These are phyloP conservation scores for Trichoderma hamatum DNA, from an alignment of 2,329 filamentous ascomycete genomes.

Conservation along the genomic window DNA sequence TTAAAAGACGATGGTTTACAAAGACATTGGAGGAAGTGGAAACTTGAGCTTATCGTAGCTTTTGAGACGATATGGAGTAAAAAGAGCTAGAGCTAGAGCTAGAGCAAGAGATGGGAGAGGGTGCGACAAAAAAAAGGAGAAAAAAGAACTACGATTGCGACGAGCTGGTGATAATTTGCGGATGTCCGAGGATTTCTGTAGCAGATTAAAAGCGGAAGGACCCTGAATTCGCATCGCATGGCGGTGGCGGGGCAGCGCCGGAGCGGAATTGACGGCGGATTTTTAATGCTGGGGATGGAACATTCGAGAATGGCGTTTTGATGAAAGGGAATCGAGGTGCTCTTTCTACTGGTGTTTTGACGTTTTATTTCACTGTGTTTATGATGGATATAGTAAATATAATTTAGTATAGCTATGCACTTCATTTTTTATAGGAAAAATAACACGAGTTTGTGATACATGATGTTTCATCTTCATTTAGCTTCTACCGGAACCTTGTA, in stretches of 20 bases:
- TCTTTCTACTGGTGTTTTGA: not conserved
- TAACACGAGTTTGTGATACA: not conserved
- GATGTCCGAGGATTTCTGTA: not conserved
- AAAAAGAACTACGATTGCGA: not conserved
- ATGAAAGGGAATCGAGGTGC: too few relatives aligned
- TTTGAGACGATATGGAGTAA: too few relatives aligned
- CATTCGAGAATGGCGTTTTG: conserved; percentile 9
- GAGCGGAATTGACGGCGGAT: not conserved
- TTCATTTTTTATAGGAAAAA: not conserved
- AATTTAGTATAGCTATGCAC: accelerated
- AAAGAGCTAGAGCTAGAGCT: too few relatives aligned
- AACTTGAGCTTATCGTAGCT: not conserved
- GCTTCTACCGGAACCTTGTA: not conserved
- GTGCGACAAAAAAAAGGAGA: not conserved
- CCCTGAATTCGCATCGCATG: conserved; percentile 10
- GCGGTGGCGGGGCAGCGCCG: conserved; percentile 2
- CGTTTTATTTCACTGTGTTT: too few relatives aligned
- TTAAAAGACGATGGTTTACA: not conserved
- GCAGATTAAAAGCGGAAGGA: conserved; percentile 12
- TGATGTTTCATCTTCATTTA: not conserved
- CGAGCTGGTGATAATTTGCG: not conserved
- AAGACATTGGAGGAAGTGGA: too few relatives aligned
- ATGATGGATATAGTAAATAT: not conserved
- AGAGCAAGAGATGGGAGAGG: not conserved
- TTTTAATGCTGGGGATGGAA: conserved; percentile 24